Percentiles rank a stretch among this genome's conserved stretches.
Evolutionary conservation across 1,139 yeast genomes (phyloP).

Genomic region (Groenewaldozyma sp.): DNA sequence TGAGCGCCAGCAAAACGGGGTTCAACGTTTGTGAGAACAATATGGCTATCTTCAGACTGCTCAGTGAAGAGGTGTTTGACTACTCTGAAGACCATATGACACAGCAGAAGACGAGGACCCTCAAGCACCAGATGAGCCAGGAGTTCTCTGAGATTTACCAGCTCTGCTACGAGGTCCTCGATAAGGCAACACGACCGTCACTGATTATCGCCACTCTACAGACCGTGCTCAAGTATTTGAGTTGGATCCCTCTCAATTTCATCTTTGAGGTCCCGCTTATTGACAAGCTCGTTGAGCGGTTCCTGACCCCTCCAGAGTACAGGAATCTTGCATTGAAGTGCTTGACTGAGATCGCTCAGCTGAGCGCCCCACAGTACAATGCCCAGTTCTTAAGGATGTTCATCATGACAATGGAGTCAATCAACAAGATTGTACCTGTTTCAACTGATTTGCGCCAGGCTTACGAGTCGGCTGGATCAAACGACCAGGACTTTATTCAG

Average conservation of each 20-base stretch:
- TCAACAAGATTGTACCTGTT: conserved; percentile 64
- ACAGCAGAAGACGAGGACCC: conserved; percentile 79
- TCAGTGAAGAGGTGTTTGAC: conserved; percentile 94
- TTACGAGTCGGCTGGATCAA: conserved; percentile 66
- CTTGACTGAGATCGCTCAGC: conserved; percentile 77
- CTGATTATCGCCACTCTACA: conserved; percentile 78
- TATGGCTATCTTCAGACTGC: conserved; percentile 80
- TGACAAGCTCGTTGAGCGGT: conserved; percentile 61
- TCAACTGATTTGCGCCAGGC: conserved; percentile 63
- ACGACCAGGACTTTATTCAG: conserved; percentile 89
- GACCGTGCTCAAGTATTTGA: conserved; percentile 74
- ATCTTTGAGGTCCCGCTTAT: conserved; percentile 69
- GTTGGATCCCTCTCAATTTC: conserved; percentile 89
- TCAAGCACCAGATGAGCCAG: conserved; percentile 75
- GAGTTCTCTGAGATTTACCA: conserved; percentile 92
- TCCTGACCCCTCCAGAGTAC: conserved; percentile 69
- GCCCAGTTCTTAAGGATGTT: conserved; percentile 63
- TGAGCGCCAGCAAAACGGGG: conserved; percentile 72
- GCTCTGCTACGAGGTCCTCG: conserved; percentile 86
- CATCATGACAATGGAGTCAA: conserved; percentile 62
- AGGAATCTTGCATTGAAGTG: conserved; percentile 83
- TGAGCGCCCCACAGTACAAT: conserved; percentile 55
- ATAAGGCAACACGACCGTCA: conserved; percentile 75
- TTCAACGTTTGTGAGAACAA: conserved; percentile 95
- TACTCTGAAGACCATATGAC: conserved; percentile 93